Conservation (phyloP, 2,329 filamentous ascomycete species). For the Pezicula carpinea region DNA sequence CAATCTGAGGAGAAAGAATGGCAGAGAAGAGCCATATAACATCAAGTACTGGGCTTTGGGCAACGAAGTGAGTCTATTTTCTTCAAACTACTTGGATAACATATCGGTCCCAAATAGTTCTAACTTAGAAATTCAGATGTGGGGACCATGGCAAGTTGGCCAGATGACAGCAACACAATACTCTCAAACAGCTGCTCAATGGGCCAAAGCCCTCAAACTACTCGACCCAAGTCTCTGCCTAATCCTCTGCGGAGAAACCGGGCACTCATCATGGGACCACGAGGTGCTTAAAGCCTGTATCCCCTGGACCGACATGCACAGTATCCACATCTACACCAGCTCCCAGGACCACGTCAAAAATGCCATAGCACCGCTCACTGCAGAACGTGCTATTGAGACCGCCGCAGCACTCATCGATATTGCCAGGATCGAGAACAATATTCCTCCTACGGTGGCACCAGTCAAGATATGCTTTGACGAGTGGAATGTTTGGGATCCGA, state of each 20-base stretch:
- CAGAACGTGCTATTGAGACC: slow-evolving; percentile 62
- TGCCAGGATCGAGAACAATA: slow-evolving; percentile 53
- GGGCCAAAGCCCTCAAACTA: slow-evolving; percentile 53
- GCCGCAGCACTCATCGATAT: slow-evolving; percentile 57
- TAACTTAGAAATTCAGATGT: slow-evolving; percentile 18
- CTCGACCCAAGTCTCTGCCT: slow-evolving; percentile 56
- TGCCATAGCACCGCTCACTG: slow-evolving; percentile 50
- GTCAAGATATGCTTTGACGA: slow-evolving; percentile 66
- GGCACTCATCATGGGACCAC: slow-evolving; percentile 57
- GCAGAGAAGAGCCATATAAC: slow-evolving; percentile 71
- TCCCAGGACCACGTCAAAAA: slow-evolving; percentile 40
- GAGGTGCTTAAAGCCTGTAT: slow-evolving; percentile 59
- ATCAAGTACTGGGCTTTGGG: slow-evolving; percentile 85
- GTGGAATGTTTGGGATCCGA: slow-evolving; percentile 66
- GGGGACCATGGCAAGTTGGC: slow-evolving; percentile 42
- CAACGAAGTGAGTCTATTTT: slow-evolving; percentile 49
- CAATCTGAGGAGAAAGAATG: slow-evolving; percentile 72
- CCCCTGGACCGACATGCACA: slow-evolving; percentile 60
- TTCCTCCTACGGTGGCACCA: slow-evolving; percentile 26
- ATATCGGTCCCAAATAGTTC: background rate
- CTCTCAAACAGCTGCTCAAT: slow-evolving; percentile 51
- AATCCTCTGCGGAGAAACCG: slow-evolving; percentile 60
- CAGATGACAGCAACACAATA: slow-evolving; percentile 54
- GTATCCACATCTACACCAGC: slow-evolving; percentile 62
- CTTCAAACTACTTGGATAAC: background rate